Percentiles rank a stretch among this genome's conserved stretches.
phyloP scores from a whole-genome alignment of 2,329 filamentous ascomycete genomes.

The Sarocladium kiliense region DNA sequence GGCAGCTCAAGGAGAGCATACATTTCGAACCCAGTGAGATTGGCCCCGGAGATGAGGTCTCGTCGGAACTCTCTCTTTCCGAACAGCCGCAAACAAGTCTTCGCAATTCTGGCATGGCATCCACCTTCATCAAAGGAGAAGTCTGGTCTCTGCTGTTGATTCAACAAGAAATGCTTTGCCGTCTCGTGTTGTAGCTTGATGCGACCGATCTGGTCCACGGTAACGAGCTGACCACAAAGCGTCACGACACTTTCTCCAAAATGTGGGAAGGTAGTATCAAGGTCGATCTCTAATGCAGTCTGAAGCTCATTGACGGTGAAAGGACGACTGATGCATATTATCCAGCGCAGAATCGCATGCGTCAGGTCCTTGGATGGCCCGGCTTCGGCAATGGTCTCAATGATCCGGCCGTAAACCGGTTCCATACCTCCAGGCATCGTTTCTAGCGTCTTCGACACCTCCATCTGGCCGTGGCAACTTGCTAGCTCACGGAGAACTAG shows the following conservation, averaged over 20 bases:
- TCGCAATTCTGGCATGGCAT: neutral
- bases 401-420: conserved; percentile 24
- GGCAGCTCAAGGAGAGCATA: neutral
- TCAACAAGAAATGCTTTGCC: conserved; percentile 24
- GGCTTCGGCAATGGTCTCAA: conserved; percentile 24
- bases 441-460: conserved; percentile 24
- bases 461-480: conserved; percentile 21
- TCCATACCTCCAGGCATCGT: conserved; percentile 29
- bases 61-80: neutral
- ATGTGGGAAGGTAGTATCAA: conserved; percentile 22
- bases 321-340: conserved; percentile 25
- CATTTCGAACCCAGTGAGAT: neutral
- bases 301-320: conserved; percentile 28
- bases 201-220: conserved; percentile 24
- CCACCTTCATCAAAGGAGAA: neutral
- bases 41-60: neutral
- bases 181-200: conserved; percentile 34
- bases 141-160: neutral
- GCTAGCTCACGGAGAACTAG: conserved; percentile 22
- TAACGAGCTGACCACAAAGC: conserved; percentile 30
- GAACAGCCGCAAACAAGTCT: neutral
- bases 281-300: conserved; percentile 26
- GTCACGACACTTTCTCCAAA: conserved; percentile 21
- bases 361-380: conserved; percentile 23
- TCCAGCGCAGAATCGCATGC: conserved; percentile 31